Evolutionary conservation across 2,329 filamentous ascomycete genomes (phyloP), one percentile per base, ranked within the genome.

Genomic region (Xylariaceae sp.): DNA sequence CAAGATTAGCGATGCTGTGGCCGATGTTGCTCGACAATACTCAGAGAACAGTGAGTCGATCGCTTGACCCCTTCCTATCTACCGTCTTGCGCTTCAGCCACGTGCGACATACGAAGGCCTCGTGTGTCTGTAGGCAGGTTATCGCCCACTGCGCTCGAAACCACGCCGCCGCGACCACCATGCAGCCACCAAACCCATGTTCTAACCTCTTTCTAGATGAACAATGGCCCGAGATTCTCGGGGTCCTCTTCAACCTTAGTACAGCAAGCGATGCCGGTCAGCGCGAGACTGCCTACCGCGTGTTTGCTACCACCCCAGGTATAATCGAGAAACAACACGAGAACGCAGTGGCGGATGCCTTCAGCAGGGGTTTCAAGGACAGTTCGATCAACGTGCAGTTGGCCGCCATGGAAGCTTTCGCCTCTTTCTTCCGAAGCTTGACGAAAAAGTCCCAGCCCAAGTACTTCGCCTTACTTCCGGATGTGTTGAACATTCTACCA

Each of bases 291-390:
- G 90, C 94, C 16, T 99, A 94, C 75, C 85, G 94, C 57, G 94
- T 99, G 65, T 97, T 99, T 70, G 88, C 92, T 42, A 93, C 92
- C 1, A 97, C 93, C 1, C 94, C 94, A 5, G 89, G 89, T 31
- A 93, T 99, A 63, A 97, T 99, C 64, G 91, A 97, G 74, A 93
- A 88, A 72, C 90, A 97, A 69, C 93, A 97, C 64, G 90, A 97
- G 69, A 88, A 91, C 58, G 85, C 88, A n/a, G 91, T 99, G 33
- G 77, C 93, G 40, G 82, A 84, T 58, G 92, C 94, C 13, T 99
- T 99, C 69, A 85, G 88, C 54, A 89, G 89, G 64, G 94, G 93
- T 2, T 97, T 99, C 73, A 90, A 89, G 66, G 94, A 99, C 72
- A 86, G 88, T 48, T 86, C 90, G 47, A 86, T 93, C 54, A 77